Conservation (phyloP, 2,329 filamentous ascomycete genomes). For the Diaporthe sp. region DNA sequence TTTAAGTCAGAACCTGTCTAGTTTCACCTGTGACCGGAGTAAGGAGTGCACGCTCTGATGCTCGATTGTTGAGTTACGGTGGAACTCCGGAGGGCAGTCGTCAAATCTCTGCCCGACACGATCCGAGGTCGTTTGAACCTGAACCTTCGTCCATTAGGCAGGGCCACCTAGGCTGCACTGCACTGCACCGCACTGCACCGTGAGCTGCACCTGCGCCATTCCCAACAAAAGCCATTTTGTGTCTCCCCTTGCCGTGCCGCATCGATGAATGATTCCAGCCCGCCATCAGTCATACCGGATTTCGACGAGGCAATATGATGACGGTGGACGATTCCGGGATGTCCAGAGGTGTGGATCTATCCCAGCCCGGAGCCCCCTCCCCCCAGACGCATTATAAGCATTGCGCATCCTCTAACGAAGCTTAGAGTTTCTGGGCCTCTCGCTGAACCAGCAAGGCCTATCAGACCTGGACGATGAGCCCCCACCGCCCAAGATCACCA, state of each 20-base stretch:
- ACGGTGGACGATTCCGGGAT: conserved; percentile 29
- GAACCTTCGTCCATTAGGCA: conserved; percentile 23
- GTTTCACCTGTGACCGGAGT: not conserved
- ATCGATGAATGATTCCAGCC: conserved; percentile 22
- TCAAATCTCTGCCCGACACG: conserved; percentile 35
- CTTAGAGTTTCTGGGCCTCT: conserved; percentile 54
- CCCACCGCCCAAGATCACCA: conserved; percentile 53
- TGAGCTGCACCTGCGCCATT: not conserved
- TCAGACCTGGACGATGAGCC: conserved; percentile 38
- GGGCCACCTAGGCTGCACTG: conserved; percentile 14
- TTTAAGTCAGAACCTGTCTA: not conserved
- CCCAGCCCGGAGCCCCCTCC: conserved; percentile 2
- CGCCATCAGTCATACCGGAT: not conserved
- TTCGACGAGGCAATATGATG: conserved; percentile 16
- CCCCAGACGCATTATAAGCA: conserved; percentile 14
- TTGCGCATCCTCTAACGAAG: conserved; percentile 28
- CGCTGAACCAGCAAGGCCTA: conserved; percentile 47
- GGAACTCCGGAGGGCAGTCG: conserved; percentile 25
- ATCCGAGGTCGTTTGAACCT: conserved; percentile 20
- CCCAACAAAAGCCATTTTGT: not conserved
- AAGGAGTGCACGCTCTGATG: not conserved
- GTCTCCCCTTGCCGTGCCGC: conserved; percentile 1
- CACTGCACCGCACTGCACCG: conserved; percentile 20
- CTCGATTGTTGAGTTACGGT: conserved; percentile 23
- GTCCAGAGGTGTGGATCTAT: conserved; percentile 28